A percentile compares a stretch with the other conserved stretches of the same genome.
Evolutionary conservation across 2,329 filamentous ascomycete genomes (phyloP).

Genomic region (Neoscytalidium dimidiatum): DNA sequence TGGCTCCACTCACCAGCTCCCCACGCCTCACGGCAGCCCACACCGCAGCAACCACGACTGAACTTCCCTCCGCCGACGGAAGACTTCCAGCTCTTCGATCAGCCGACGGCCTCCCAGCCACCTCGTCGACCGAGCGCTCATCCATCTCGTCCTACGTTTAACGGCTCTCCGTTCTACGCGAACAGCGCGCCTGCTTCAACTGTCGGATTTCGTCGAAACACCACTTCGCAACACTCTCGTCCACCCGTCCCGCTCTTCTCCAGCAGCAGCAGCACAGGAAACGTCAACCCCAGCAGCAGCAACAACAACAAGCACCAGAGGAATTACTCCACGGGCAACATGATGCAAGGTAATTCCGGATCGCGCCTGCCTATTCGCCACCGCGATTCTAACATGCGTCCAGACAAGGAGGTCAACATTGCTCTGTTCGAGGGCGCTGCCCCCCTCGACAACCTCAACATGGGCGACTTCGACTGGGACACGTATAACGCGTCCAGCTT

Average conservation of each 20-base stretch:
- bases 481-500: conserved; percentile 31
- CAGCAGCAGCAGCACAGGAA: conserved; percentile 56
- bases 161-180: conserved; percentile 66
- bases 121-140: conserved; percentile 56
- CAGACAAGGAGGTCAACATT: conserved; percentile 18
- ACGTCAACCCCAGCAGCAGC: conserved; percentile 50
- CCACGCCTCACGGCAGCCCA: conserved; percentile 53
- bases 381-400: neutral
- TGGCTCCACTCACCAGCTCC: conserved; percentile 71
- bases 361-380: neutral
- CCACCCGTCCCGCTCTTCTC: conserved; percentile 74
- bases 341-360: conserved; percentile 34
- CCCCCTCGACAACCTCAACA: conserved; percentile 20
- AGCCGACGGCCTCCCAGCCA: conserved; percentile 45
- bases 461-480: conserved; percentile 27
- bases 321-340: conserved; percentile 31
- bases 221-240: conserved; percentile 54
- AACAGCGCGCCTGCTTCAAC: conserved; percentile 66
- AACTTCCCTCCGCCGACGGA: conserved; percentile 55
- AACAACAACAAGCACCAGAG: conserved; percentile 25
- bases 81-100: conserved; percentile 79
- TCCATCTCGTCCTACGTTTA: conserved; percentile 61
- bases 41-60: conserved; percentile 41
- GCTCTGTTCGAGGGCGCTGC: conserved; percentile 9
- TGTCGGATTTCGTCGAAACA: conserved; percentile 57